Evolutionary conservation across 176 grass and related monocot genomes (phyloP), one percentile per base, ranked within the genome.

Genomic region (Oryza brachyantha): DNA sequence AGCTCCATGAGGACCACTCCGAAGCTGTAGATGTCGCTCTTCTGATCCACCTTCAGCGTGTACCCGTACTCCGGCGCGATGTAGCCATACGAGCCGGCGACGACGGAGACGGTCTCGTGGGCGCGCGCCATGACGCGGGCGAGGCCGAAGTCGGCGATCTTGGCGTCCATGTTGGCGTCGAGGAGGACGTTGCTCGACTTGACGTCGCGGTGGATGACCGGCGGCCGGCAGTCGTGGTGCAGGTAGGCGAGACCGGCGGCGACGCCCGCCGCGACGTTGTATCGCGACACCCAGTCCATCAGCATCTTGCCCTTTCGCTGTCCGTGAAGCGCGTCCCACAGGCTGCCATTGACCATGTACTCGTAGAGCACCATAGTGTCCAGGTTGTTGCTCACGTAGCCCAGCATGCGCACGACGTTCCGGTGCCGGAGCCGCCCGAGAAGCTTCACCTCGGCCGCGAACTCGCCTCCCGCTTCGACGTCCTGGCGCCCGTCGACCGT

Each of bases 131-230:
- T 94, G 85, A 94, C 77, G 32, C 89, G 87, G 0, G 96, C 96
- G n/a, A 98, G 83, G 7, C 96, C 96, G 34, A 98, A 98, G 64
- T 98, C 96, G 0, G 96, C 96, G 13, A 98, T 94, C 81, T 85
- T 90, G 19, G 92, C 85, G 61, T 98, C 96, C 46, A 94, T 88
- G 79, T 89, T 93, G 13, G 78, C 77, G 64, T 94, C 95, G 5
- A 98, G 85, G n/a, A 98, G 79, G n/a, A 97, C 91, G 57, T 97
- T 97, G 84, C 94, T 94, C 3, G 94, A 97, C 86, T 97, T 97
- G 57, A 97, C 87, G 68, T 97, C 91, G 8, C 94, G 91, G 79
- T 97, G 94, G 80, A 97, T 98, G 48, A 98, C 96, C 40, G 70
- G 85, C 62, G 96, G 96, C 3, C 87, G 83, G 74, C 96, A 98